phyloP scores from a whole-genome alignment of 2,329 filamentous ascomycete genomes.

The Ascochyta lentis region DNA sequence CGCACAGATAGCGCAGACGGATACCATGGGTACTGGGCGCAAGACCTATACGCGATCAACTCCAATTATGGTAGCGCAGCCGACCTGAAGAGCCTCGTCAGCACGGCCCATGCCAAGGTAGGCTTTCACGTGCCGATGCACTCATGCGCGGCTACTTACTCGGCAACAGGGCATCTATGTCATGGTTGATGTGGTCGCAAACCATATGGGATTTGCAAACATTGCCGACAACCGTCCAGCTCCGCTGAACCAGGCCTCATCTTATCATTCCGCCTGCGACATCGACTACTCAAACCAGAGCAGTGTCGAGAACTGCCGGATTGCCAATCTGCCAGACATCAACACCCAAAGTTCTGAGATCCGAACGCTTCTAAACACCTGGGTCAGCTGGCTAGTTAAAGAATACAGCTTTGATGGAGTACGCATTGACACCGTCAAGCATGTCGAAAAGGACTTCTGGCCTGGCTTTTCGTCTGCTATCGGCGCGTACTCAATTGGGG shows the following conservation, averaged over 20 bases:
- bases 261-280: conserved; percentile 37
- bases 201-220: conserved; percentile 50
- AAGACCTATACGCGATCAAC: conserved; percentile 58
- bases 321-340: conserved; percentile 41
- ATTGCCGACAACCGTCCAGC: conserved; percentile 37
- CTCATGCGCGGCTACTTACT: conserved; percentile 5
- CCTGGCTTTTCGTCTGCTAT: conserved; percentile 60
- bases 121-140: conserved; percentile 10
- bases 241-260: conserved; percentile 35
- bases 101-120: conserved; percentile 56
- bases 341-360: conserved; percentile 36
- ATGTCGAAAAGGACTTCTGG: conserved; percentile 67
- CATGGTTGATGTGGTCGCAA: conserved; percentile 61
- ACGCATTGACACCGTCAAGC: conserved; percentile 68
- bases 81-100: conserved; percentile 56
- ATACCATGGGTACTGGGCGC: conserved; percentile 60
- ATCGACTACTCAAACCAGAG: conserved; percentile 43
- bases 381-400: conserved; percentile 40
- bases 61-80: conserved; percentile 56
- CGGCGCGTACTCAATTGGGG: conserved; percentile 67
- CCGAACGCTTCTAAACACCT: conserved; percentile 33
- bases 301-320: conserved; percentile 41
- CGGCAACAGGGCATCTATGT: conserved; percentile 49
- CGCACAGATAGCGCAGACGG: conserved; percentile 50
- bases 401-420: conserved; percentile 58